Evolutionary conservation across 1,284 basidiomycete genomes (phyloP).

Genomic region (Papiliotrema laurentii): DNA sequence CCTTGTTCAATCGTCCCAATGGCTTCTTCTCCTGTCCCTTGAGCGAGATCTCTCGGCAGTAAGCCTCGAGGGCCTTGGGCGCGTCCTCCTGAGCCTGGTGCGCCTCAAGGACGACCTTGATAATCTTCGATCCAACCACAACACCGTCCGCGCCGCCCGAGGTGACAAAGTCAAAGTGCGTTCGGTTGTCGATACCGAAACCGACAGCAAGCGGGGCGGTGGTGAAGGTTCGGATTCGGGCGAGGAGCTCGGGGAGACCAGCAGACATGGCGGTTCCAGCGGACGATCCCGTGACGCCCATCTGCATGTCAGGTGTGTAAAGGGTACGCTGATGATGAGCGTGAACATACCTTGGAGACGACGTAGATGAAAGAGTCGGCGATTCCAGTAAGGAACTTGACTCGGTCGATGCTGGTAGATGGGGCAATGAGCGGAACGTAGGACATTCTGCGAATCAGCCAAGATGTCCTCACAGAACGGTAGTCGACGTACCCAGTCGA

Average conservation of each 20-base stretch:
- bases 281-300: conserved; percentile 96
- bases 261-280: conserved; percentile 66
- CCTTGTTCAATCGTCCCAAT: conserved; percentile 26
- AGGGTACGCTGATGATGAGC: background rate
- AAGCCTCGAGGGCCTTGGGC: conserved; percentile 63
- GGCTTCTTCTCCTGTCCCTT: conserved; percentile 54
- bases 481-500: conserved; percentile 61
- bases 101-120: conserved; percentile 66
- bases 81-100: conserved; percentile 53
- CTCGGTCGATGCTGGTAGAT: conserved; percentile 78
- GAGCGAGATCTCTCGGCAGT: conserved; percentile 65
- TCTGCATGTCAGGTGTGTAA: conserved; percentile 53
- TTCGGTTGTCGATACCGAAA: conserved; percentile 90
- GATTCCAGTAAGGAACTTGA: conserved; percentile 85
- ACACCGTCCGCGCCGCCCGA: conserved; percentile 89
- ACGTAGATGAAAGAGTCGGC: conserved; percentile 98
- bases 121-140: conserved; percentile 85
- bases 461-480: conserved; percentile 5
- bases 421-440: conserved; percentile 96
- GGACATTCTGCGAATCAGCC: conserved; percentile 61
- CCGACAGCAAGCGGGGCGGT: conserved; percentile 87
- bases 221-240: conserved; percentile 66
- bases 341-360: conserved; percentile 79
- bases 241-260: conserved; percentile 71
- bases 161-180: conserved; percentile 81